phyloP scores from a whole-genome alignment of 768 basidiomycete species.

The Xanthoconium purpureum region DNA sequence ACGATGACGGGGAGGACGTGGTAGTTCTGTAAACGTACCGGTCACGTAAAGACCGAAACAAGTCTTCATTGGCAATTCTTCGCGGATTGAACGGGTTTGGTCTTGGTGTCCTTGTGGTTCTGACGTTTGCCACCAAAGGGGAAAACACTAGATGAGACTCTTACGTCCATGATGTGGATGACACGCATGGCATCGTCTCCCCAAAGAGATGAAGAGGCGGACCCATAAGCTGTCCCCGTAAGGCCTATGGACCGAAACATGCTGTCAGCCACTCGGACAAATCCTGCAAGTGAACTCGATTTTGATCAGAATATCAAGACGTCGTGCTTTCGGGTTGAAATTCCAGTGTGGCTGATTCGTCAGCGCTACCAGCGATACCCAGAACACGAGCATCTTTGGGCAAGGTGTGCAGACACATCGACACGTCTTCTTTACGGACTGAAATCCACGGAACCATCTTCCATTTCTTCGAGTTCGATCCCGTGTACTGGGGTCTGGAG shows the following conservation, averaged over 20 bases:
- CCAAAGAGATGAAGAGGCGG: neutral
- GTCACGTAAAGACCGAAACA: too few species aligned
- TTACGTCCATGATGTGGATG: too few species aligned
- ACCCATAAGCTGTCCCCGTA: neutral
- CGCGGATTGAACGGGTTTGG: too few species aligned
- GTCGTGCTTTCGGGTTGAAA: too few species aligned
- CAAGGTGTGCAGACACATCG: neutral
- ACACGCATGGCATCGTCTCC: neutral
- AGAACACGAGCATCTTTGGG: neutral
- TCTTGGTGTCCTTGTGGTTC: too few species aligned
- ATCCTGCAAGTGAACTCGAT: neutral
- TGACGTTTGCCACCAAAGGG: too few species aligned
- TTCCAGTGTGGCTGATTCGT: neutral
- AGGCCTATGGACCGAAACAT: neutral
- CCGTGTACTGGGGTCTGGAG: neutral
- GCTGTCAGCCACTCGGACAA: neutral
- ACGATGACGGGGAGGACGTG: neutral
- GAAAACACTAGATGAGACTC: too few species aligned
- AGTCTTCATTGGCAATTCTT: too few species aligned
- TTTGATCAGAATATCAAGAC: neutral
- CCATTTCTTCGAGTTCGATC: neutral
- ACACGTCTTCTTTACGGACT: neutral
- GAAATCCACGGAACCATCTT: neutral
- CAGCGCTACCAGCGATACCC: neutral
- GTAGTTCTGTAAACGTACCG: neutral